These are phyloP conservation scores for Phoma sp. DNA, from an alignment of 2,329 filamentous ascomycete species.

Conservation along the genomic window DNA sequence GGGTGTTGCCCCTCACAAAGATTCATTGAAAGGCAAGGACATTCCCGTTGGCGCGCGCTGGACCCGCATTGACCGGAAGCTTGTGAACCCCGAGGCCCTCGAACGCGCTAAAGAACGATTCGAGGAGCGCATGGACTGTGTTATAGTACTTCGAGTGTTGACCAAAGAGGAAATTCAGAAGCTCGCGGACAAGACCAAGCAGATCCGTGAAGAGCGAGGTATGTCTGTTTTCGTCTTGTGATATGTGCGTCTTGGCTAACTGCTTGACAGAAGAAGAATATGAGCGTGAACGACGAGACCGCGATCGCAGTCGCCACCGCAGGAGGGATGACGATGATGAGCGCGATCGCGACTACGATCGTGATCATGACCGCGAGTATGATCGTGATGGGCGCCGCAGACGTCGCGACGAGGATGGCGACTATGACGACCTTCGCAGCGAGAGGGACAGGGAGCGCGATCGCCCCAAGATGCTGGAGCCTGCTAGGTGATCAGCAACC, in stretches of 20 bases:
- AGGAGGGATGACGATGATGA: conserved; percentile 40
- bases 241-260: conserved; percentile 16
- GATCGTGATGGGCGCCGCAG: background rate
- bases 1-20: conserved; percentile 92
- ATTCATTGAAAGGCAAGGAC: conserved; percentile 73
- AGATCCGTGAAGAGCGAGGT: conserved; percentile 66
- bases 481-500: conserved; percentile 35
- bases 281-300: conserved; percentile 38
- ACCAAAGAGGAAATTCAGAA: conserved; percentile 88
- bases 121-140: conserved; percentile 89
- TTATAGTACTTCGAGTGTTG: conserved; percentile 88
- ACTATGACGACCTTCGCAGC: conserved; percentile 30
- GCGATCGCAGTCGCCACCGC: conserved; percentile 35
- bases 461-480: conserved; percentile 36
- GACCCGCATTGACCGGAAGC: conserved; percentile 88
- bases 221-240: background rate
- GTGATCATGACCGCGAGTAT: conserved; percentile 32
- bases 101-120: conserved; percentile 88
- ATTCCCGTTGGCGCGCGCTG: conserved; percentile 78
- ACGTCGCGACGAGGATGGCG: conserved; percentile 25
- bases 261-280: conserved; percentile 38
- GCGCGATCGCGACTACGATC: conserved; percentile 24
- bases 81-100: conserved; percentile 88
- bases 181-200: conserved; percentile 80
- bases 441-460: conserved; percentile 31